These are phyloP conservation scores for Cystofilobasidium ferigula DNA, from an alignment of 768 basidiomycete genomes.

Conservation along the genomic window DNA sequence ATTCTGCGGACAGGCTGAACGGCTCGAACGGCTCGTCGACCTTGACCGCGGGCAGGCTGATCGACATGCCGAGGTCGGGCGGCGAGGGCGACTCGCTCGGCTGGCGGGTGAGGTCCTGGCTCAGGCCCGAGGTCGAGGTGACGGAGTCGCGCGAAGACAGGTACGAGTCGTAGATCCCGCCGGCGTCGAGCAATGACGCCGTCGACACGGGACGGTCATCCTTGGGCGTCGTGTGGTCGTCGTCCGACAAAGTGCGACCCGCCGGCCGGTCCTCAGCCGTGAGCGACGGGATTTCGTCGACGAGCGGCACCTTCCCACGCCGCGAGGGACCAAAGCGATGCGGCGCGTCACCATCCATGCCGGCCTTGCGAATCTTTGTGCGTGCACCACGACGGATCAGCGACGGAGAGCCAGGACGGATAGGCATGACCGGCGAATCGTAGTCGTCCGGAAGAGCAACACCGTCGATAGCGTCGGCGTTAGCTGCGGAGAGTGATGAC, in stretches of 20 bases:
- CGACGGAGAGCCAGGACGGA: slow-evolving; percentile 58
- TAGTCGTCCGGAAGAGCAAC: slow-evolving; percentile 57
- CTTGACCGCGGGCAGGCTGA: slow-evolving; percentile 15
- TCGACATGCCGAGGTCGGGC: slow-evolving; percentile 11
- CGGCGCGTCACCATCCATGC: slow-evolving; percentile 63
- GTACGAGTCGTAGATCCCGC: slow-evolving; percentile 76
- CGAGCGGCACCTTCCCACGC: slow-evolving; percentile 37
- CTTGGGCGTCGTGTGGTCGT: neutral
- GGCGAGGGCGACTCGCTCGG: slow-evolving; percentile 22
- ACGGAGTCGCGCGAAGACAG: slow-evolving; percentile 13
- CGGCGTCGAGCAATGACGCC: slow-evolving; percentile 61
- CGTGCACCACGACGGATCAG: slow-evolving; percentile 83
- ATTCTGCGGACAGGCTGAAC: neutral
- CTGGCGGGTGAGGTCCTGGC: neutral
- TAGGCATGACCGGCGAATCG: slow-evolving; percentile 78
- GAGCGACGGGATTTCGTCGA: slow-evolving; percentile 3
- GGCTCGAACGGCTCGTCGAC: slow-evolving; percentile 18
- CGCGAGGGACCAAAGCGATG: slow-evolving; percentile 60
- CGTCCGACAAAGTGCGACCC: neutral
- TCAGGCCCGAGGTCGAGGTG: neutral
- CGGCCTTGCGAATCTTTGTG: slow-evolving; percentile 86
- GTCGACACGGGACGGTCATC: slow-evolving; percentile 46
- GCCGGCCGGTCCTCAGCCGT: neutral
- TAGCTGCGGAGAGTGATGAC: slow-evolving; percentile 41
- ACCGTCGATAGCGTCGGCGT: slow-evolving; percentile 55